These are phyloP conservation scores for Metschnikowia picachoensis DNA, from an alignment of 805 yeast species.

Conservation along the genomic window DNA sequence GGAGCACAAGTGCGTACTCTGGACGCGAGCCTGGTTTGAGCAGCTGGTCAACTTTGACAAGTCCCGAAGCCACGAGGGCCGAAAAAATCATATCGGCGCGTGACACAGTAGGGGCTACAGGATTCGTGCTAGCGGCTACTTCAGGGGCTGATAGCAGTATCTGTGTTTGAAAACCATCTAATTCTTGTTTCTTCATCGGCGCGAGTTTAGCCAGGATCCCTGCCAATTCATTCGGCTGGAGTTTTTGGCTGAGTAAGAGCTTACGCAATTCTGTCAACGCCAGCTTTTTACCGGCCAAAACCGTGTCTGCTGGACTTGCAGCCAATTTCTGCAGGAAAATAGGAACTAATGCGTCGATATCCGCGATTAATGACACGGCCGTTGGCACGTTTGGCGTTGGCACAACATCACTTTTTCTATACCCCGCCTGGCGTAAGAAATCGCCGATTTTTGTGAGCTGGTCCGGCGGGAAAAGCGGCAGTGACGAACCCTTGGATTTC, in stretches of 20 bases:
- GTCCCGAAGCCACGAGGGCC: constrained; percentile 33
- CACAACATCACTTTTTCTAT: constrained; percentile 9
- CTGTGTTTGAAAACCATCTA: background rate
- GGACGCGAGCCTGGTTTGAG: constrained; percentile 38
- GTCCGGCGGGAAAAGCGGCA: constrained; percentile 68
- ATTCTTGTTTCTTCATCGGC: constrained; percentile 26
- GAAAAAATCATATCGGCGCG: constrained; percentile 31
- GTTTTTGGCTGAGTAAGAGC: constrained; percentile 35
- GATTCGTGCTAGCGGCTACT: constrained; percentile 3
- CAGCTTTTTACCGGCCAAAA: constrained; percentile 40
- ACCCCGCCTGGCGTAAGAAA: constrained; percentile 48
- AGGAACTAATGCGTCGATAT: constrained; percentile 37
- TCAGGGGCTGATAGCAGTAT: background rate
- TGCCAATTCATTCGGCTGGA: constrained; percentile 32
- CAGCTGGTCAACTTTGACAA: constrained; percentile 39
- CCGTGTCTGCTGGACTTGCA: constrained; percentile 32
- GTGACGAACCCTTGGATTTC: constrained; percentile 51
- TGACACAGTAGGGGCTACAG: constrained; percentile 15
- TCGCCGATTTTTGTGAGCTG: constrained; percentile 69
- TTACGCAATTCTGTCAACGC: constrained; percentile 43
- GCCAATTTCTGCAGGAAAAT: constrained; percentile 39
- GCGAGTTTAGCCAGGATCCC: constrained; percentile 38
- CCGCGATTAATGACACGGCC: constrained; percentile 23
- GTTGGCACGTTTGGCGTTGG: constrained; percentile 3
- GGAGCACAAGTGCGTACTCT: constrained; percentile 28